These are phyloP conservation scores for Mallotus nudiflorus DNA, from an alignment of 345 rosid species.

Conservation along the genomic window DNA sequence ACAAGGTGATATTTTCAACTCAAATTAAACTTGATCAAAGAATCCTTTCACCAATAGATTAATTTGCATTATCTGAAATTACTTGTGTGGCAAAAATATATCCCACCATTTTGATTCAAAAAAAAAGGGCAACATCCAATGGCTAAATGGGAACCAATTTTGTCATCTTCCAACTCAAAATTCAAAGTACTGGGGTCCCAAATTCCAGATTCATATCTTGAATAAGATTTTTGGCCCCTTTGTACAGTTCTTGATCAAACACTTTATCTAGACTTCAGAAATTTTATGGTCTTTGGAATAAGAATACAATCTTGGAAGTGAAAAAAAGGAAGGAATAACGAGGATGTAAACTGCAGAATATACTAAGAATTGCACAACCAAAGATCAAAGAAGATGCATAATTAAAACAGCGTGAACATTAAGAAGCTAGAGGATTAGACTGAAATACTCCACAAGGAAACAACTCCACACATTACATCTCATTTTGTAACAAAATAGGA, in stretches of 20 bases:
- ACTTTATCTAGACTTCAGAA: too few species aligned
- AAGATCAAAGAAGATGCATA: neutral
- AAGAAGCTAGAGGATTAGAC: neutral
- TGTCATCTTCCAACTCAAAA: neutral
- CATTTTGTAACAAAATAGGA: neutral
- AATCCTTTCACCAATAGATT: neutral
- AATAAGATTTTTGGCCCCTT: neutral
- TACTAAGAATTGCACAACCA: too few species aligned
- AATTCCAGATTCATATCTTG: neutral
- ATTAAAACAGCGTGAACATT: neutral
- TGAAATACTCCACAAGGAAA: neutral
- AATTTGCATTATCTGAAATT: neutral
- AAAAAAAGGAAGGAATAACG: too few species aligned
- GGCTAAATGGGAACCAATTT: neutral
- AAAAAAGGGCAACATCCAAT: too few species aligned
- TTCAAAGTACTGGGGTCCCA: neutral
- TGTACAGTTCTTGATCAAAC: neutral
- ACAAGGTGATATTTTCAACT: too few species aligned
- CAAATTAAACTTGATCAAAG: neutral
- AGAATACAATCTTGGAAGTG: too few species aligned
- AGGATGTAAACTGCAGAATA: too few species aligned
- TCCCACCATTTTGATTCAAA: neutral
- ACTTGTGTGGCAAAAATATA: neutral
- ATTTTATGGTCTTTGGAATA: too few species aligned
- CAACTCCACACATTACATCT: neutral